These are phyloP conservation scores for Pyrus hybrid DNA, from an alignment of 331 rosid genomes.

Conservation along the genomic window DNA sequence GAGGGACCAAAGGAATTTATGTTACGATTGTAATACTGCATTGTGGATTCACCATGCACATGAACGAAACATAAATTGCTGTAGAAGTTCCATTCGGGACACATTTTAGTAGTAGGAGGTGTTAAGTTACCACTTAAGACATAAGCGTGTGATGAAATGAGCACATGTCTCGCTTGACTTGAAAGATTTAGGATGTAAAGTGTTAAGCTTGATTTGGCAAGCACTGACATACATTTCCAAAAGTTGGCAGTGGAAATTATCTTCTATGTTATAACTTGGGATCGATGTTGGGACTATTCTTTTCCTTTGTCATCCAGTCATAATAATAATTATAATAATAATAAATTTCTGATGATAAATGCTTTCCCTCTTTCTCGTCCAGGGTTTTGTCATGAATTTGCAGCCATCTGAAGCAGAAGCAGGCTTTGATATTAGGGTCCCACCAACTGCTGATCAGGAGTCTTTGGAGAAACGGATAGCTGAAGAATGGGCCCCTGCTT, in stretches of 20 bases:
- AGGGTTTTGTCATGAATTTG: conserved; percentile 95
- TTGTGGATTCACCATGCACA: neutral
- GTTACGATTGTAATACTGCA: neutral
- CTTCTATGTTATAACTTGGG: neutral
- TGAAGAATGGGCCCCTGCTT: conserved; percentile 92
- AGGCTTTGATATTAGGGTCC: conserved; percentile 79
- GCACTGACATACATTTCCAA: neutral
- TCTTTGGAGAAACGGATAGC: conserved; percentile 70
- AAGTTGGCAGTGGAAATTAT: neutral
- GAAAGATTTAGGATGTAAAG: neutral
- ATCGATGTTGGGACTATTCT: neutral
- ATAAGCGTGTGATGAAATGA: neutral
- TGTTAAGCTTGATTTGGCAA: neutral
- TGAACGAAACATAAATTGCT: neutral
- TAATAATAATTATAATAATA: neutral
- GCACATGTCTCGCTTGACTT: neutral
- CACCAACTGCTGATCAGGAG: conserved; percentile 61
- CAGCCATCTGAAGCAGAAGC: conserved; percentile 99
- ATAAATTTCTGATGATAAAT: neutral
- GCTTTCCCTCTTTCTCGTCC: conserved; percentile 16
- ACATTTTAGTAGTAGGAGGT: neutral
- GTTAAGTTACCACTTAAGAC: neutral
- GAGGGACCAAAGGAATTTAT: neutral
- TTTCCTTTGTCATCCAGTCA: neutral
- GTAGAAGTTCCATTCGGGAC: neutral